Conservation (phyloP, 2,329 filamentous ascomycete species). For the Chalaropsis ovoidea region DNA sequence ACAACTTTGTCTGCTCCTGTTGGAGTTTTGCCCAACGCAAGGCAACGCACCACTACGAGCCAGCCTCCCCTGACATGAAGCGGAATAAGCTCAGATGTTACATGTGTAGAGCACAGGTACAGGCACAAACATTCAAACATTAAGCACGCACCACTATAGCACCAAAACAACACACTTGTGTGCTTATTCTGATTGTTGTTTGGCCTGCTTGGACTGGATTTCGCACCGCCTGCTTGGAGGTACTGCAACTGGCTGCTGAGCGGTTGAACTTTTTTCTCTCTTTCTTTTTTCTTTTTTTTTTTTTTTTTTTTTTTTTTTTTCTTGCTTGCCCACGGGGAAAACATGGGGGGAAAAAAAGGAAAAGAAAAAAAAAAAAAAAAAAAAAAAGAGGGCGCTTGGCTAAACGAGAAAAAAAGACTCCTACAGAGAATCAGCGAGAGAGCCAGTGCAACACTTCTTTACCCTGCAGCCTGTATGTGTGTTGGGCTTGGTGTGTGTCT, state of each 20-base stretch:
- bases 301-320: too few relatives aligned
- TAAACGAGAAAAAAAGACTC: slow-evolving; percentile 1
- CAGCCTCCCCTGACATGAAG: not conserved
- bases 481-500: not conserved
- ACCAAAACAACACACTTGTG: not conserved
- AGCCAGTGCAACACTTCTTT: not conserved
- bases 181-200: not conserved
- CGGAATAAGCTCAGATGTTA: slow-evolving; percentile 13
- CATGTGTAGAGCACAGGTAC: slow-evolving; percentile 15
- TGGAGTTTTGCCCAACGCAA: too few relatives aligned
- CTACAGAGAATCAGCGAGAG: not conserved
- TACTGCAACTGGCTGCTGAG: not conserved
- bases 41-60: not conserved
- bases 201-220: not conserved
- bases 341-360: not conserved
- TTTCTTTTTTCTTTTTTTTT: too few relatives aligned
- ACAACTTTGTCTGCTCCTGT: too few relatives aligned
- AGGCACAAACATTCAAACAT: slow-evolving; percentile 13
- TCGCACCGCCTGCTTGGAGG: not conserved
- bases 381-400: not conserved
- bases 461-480: not conserved
- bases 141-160: not conserved
- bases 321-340: not conserved
- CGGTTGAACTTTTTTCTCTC: too few relatives aligned
- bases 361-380: not conserved